Evolutionary conservation across 768 basidiomycete genomes (phyloP), one percentile per base, ranked within the genome.

Genomic region (Pseudohyphozyma bogoriensis): DNA sequence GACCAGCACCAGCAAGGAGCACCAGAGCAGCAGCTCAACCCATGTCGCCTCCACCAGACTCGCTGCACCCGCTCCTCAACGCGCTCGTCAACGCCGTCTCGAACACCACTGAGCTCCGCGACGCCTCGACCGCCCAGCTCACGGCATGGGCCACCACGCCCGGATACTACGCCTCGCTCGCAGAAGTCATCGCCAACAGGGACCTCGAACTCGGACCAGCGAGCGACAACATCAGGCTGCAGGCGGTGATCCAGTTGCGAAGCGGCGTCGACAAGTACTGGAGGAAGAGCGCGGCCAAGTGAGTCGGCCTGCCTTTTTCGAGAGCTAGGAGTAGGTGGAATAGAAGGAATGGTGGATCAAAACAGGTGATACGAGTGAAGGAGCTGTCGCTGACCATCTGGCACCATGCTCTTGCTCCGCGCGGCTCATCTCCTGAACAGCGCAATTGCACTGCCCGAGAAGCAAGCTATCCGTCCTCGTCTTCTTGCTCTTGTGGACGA

Each of bases 221-320:
- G 13, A 12, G 46, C 85, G 39, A 75, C 76, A 31, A 55, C 24
- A 54, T 90, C 52, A 82, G 89, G 44, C 81, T 86, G 66, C 86
- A 87, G 72, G 83, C 85, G 29, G 87, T 89, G 64, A 85, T 92
- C 57, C 88, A 89, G 69, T 86, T 91, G 76, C 92, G 92, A 75
- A 92, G 91, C 68, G 78, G 79, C 2, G 84, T 83, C 3, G 72
- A 83, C 5, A 75, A 75, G 51, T 84, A 87, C 69, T 93, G 90
- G 90, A 78, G 80, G 70, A 84, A 83, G 35, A 76, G 83, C 3
- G 61, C 59, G 0, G 16, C 29, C 10, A 29, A 64, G 68, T 67
- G 18, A 35, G 65, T 57, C 8, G 15, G 4, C 60, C 26, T 42
- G 29, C n/a, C 6, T 7, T 12, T 22, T 11, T 52, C 33, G 29